Base-by-base conservation (phyloP, 2,329 filamentous ascomycete species). In the Cryphonectria radicalis region DNA sequence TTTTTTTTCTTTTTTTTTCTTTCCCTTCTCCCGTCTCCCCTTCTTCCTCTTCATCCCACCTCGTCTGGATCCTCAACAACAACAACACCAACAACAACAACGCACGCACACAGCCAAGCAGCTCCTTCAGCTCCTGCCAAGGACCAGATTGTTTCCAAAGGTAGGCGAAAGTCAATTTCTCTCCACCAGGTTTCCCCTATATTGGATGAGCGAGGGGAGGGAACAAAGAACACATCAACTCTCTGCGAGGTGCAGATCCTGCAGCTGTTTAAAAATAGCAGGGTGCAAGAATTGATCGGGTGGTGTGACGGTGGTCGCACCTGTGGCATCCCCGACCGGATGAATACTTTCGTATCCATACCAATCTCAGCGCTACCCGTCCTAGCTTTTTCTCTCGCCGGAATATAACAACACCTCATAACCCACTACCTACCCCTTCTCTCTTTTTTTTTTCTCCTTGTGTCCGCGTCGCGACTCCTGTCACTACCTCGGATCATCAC, bases 361-460 rank as follows among this genome's bases (percentile, higher is more conserved):
- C 42, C 64, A 53, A 63, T 62, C 69, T 11, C n/a, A 53, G 46
- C 64, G 37, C 62, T 28, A 64, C 37, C 70, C 70, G 50, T 70
- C 37, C 53, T 65, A 73, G 71, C 69, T 73, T 71, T 73, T 73
- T 73, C 62, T 70, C 50, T 73, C 71, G 71, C 69, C 42, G 55
- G 55, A 68, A 67, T 69, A 73, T 62, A 66, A 25, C 60, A 70
- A 46, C 69, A 71, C 66, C 69, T 70, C 71, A 71, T 71, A 73
- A 71, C 63, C 71, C 71, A 73, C 71, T 68, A 19, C 22, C 8
- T 22, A n/a, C 46, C 42, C 11, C 25, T 63, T 55, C 37, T 55
- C 37, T 63, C 17, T 66, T 66, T 25, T 43, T 40, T 43, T 32
- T 59, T 66, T 40, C 35, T 57, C 28, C 65, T 63, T 28, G 43